phyloP scores from a whole-genome alignment of 2,329 filamentous ascomycete genomes.

The Hypoxylon sp. region DNA sequence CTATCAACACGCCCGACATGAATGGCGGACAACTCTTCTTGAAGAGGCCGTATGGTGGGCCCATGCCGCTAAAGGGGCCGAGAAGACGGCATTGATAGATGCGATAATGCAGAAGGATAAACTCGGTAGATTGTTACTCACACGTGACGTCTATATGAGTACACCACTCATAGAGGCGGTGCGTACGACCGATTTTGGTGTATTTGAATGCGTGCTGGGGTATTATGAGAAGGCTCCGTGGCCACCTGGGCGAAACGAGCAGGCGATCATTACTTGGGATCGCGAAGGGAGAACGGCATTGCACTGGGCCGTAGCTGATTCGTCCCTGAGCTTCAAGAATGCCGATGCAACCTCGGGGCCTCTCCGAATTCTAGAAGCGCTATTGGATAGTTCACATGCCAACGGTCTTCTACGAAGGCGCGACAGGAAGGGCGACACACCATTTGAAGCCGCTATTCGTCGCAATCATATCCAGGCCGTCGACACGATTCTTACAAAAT shows the following conservation, averaged over 20 bases:
- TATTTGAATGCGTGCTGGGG: constrained; percentile 33
- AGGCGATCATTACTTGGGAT: constrained; percentile 27
- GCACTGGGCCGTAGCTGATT: constrained; percentile 33
- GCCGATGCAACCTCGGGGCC: constrained; percentile 25
- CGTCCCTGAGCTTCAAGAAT: constrained; percentile 27
- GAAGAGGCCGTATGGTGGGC: constrained; percentile 32
- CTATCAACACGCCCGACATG: constrained; percentile 16
- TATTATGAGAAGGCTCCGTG: constrained; percentile 25
- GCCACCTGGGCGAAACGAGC: constrained; percentile 16
- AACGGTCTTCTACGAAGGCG: constrained; percentile 18
- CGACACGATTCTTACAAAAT: constrained; percentile 31
- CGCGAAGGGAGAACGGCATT: constrained; percentile 26
- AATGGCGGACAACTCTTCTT: constrained; percentile 21
- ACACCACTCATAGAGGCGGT: constrained; percentile 36
- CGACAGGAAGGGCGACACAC: constrained; percentile 29
- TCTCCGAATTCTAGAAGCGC: constrained; percentile 30
- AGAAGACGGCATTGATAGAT: constrained; percentile 33
- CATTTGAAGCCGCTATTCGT: constrained; percentile 33
- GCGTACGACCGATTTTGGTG: constrained; percentile 29
- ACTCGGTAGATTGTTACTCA: constrained; percentile 16
- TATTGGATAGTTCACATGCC: constrained; percentile 30
- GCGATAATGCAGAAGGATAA: constrained; percentile 36
- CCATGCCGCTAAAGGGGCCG: constrained; percentile 26
- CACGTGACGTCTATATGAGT: constrained; percentile 25
- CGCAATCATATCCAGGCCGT: constrained; percentile 36